Base-by-base conservation (phyloP, 2,329 filamentous ascomycete species). In the Fusarium poae region DNA sequence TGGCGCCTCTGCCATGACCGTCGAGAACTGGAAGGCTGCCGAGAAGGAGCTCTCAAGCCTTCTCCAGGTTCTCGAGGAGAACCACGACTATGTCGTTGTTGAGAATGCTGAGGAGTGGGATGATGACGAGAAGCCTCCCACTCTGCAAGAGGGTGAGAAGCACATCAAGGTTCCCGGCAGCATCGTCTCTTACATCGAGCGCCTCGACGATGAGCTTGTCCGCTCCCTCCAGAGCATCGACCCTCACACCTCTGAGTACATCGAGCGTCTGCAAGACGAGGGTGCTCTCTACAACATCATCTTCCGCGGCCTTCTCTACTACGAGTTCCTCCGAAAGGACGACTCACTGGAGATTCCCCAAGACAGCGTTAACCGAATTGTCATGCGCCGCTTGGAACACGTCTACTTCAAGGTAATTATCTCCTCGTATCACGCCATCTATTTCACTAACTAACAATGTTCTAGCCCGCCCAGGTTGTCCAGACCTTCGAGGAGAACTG, bases 71-170 rank as follows among this genome's bases (percentile, higher is more conserved):
- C 89, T 99, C 40, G 93, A 97, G 79, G 81, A 86, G 64, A 93
- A 93, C 82, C 85, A 86, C 65, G 89, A 96, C 69, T 92, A 95
- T 77, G 85, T 98, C 52, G 93, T 99, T 48, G 85, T 96, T 25
- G 96, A 99, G 82, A 90, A 88, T 72, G 96, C 93, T 23, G 96
- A 99, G 79, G 96, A 99, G 82, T 98, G 96, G 96, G 96, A 99
- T 73, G 96, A 99, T 76, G 97, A 99, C 73, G 97, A 99, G 75
- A 98, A 97, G 85, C 87, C 90, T 40, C 96, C 96, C 16, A 85
- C 86, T 32, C 84, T 95, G 72, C 88, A 87, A 59, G 80, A 86
- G 23, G 92, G 89, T 67, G 90, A 97, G 79, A 91, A 88, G 79
- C 88, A 95, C 77, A 92, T 97, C 86, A 94, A 92, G 84, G 88